Base-by-base conservation (phyloP, 768 basidiomycete species). In the Suillus discolor region DNA sequence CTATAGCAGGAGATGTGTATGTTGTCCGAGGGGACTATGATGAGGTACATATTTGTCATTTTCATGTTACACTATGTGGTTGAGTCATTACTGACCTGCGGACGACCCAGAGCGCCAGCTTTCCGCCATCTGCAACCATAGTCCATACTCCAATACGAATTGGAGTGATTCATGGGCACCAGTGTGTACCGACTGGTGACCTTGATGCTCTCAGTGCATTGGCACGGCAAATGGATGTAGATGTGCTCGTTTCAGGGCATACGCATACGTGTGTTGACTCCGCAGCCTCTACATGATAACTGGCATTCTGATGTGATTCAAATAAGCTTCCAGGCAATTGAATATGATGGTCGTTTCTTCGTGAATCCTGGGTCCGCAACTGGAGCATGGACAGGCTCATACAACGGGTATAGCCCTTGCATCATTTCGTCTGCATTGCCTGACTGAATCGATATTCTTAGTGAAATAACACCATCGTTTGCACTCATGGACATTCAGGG, bases 401-500 rank as follows among this genome's bases (percentile, higher is more conserved):
- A 69, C 54, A 71, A 64, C 57, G 65, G 63, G 68, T 68, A 57
- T n/a, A 39, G 23, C 4, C 47, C 47, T 25, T 34, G 18, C 20
- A 23, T 18, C 23, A 57, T 51, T 15, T 36, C 12, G 9, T 12
- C 12, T 51, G 12, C 23, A 65, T 65, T 28, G 25, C 20, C 6
- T 34, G 16, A 65, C 39, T 20, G 7, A 38, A 47, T 65, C 31
- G 28, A 44, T 15, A 39, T 28, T 12, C 42, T 8, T 71, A 96
- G 94, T 4, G 94, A 94, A 36, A 89, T 92, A 3, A 94, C 86
- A 2, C 97, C 97, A 0, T 96, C 94, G 3, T 99, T 99, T 73
- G 97, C 97, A 1, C 80, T 99, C 54, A 94, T 99, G 91, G 97
- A 99, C 75, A 90, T 99, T 42, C 97, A 99, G 79, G 97, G 97